Percentiles rank a stretch among this genome's conserved stretches.
phyloP scores from a whole-genome alignment of 2,329 filamentous ascomycete genomes.

The Microdochium bolleyi region DNA sequence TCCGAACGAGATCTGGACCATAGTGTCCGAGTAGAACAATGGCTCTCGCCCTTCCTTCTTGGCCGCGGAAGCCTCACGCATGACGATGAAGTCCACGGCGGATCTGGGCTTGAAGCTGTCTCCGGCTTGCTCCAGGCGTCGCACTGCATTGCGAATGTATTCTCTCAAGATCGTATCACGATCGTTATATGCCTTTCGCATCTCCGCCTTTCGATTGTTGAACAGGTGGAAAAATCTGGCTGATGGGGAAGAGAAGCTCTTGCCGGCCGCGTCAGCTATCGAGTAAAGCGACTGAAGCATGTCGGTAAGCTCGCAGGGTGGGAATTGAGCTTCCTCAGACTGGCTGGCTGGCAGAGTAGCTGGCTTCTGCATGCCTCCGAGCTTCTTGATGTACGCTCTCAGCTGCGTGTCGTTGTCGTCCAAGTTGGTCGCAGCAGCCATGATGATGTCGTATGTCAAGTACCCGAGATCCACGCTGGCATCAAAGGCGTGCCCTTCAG shows the following conservation, averaged over 20 bases:
- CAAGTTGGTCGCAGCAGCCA: conserved; percentile 1
- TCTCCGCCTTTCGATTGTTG: background rate
- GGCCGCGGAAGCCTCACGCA: background rate
- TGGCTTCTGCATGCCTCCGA: background rate
- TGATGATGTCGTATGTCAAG: conserved; percentile 2
- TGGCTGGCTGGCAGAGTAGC: background rate
- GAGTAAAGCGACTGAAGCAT: background rate
- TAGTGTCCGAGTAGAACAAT: background rate
- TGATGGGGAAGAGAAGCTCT: background rate
- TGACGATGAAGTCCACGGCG: background rate
- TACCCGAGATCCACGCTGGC: conserved; percentile 1
- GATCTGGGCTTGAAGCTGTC: background rate
- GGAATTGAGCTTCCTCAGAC: background rate
- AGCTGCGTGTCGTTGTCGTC: conserved; percentile 1
- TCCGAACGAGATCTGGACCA: conserved; percentile 3
- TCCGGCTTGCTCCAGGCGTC: background rate
- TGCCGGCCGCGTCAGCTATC: background rate
- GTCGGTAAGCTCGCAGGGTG: background rate
- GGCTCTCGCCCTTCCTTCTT: background rate
- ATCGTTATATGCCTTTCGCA: background rate
- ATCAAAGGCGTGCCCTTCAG: conserved; percentile 1
- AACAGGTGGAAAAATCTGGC: background rate
- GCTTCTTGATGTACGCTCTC: background rate
- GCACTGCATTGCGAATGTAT: background rate
- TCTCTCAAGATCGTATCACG: background rate